These are phyloP conservation scores for Hamamelis virginiana DNA, from an alignment of 164 flowering plant genomes.

Conservation along the genomic window DNA sequence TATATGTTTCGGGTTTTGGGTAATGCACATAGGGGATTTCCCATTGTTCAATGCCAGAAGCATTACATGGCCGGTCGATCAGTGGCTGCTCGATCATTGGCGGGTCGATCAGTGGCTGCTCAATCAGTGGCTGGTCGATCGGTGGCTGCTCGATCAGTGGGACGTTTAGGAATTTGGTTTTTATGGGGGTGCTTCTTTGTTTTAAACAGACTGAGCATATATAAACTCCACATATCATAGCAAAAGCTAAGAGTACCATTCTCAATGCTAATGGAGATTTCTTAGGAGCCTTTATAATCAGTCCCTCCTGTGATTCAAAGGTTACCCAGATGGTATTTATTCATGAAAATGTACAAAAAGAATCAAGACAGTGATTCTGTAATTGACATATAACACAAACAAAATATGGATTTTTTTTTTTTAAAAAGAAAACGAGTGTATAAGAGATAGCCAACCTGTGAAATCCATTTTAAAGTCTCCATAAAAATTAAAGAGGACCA, in stretches of 20 bases:
- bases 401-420: background rate
- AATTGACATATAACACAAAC: background rate
- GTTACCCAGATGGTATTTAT: background rate
- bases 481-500: constrained; percentile 3
- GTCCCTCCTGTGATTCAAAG: constrained; percentile 39
- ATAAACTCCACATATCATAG: constrained; percentile 55
- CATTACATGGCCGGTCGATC: constrained; percentile 25
- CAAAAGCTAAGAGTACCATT: constrained; percentile 43
- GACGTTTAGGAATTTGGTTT: constrained; percentile 21
- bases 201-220: constrained; percentile 51
- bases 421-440: background rate
- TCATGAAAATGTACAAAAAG: background rate
- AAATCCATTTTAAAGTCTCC: constrained; percentile 22
- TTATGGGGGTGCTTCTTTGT: constrained; percentile 31
- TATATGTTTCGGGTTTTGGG: constrained; percentile 56
- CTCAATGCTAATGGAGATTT: constrained; percentile 45
- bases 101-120: no score
- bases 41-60: constrained; percentile 25
- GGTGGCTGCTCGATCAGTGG: constrained; percentile 21
- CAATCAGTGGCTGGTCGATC: no score
- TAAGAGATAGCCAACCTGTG: constrained; percentile 2
- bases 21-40: constrained; percentile 51
- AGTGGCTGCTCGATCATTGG: no score
- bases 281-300: constrained; percentile 46
- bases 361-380: background rate